These are phyloP conservation scores for Agrocybe praecox DNA, from an alignment of 768 basidiomycete genomes.

Conservation along the genomic window DNA sequence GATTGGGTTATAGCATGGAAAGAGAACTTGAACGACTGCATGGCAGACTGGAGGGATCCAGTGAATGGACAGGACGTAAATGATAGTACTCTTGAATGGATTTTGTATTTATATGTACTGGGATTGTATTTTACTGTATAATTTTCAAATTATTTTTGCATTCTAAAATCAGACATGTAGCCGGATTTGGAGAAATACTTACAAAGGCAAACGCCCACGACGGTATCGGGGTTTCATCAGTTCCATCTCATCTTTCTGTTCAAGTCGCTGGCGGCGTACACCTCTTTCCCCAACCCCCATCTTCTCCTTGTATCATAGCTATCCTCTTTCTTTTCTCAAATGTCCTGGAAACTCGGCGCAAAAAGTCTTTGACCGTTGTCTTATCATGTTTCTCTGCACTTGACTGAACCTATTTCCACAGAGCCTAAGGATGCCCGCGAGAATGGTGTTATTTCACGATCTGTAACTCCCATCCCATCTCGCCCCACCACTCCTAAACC, in stretches of 20 bases:
- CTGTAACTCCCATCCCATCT: slow-evolving; percentile 78
- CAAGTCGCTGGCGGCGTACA: slow-evolving; percentile 31
- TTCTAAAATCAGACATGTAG: not conserved
- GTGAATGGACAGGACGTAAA: slow-evolving; percentile 14
- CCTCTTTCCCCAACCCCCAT: slow-evolving; percentile 8
- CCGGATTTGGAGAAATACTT: slow-evolving; percentile 6
- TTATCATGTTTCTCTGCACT: slow-evolving; percentile 6
- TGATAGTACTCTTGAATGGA: slow-evolving; percentile 12
- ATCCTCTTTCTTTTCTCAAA: not conserved
- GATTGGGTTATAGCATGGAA: slow-evolving; percentile 20
- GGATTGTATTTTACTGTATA: not conserved
- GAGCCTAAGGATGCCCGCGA: slow-evolving; percentile 74
- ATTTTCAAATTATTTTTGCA: not conserved
- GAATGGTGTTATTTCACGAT: slow-evolving; percentile 72
- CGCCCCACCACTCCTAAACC: slow-evolving; percentile 79
- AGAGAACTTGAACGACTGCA: slow-evolving; percentile 29
- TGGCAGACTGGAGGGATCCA: slow-evolving; percentile 22
- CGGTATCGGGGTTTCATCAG: slow-evolving; percentile 4
- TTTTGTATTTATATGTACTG: slow-evolving; percentile 1
- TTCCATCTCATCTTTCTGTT: slow-evolving; percentile 4
- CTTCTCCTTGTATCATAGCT: not conserved
- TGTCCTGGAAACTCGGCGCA: slow-evolving; percentile 59
- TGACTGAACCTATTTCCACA: slow-evolving; percentile 26
- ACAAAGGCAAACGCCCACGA: slow-evolving; percentile 7
- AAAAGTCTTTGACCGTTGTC: slow-evolving; percentile 36